These are phyloP conservation scores for Penicillium sp. DNA, from an alignment of 2,329 filamentous ascomycete species.

Conservation along the genomic window DNA sequence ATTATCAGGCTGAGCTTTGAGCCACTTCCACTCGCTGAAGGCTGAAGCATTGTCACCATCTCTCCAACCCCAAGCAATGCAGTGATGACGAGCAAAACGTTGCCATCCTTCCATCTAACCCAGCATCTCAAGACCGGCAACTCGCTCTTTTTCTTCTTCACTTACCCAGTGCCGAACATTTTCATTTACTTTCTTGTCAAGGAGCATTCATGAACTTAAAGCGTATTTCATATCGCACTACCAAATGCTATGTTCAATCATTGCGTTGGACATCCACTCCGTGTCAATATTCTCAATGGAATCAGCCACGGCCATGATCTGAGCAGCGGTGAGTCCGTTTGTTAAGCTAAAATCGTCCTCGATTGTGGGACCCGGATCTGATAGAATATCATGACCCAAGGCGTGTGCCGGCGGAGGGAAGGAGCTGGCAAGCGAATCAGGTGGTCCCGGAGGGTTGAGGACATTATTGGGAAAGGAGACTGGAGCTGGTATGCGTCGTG, in stretches of 20 bases:
- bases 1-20: too few species aligned
- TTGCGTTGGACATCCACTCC: slow-evolving; percentile 49
- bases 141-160: too few species aligned
- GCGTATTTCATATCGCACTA: slow-evolving; percentile 12
- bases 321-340: slow-evolving; percentile 41
- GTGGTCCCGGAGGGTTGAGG: background rate
- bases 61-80: too few species aligned
- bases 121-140: too few species aligned
- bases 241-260: slow-evolving; percentile 48
- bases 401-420: slow-evolving; percentile 9
- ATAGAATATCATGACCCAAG: slow-evolving; percentile 13
- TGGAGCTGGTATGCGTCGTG: slow-evolving; percentile 13
- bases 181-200: background rate
- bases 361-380: slow-evolving; percentile 10
- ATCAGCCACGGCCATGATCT: slow-evolving; percentile 51
- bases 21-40: too few species aligned
- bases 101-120: too few species aligned
- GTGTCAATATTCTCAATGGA: slow-evolving; percentile 48
- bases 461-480: slow-evolving; percentile 13
- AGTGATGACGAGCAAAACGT: too few species aligned
- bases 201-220: background rate
- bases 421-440: slow-evolving; percentile 10
- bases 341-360: slow-evolving; percentile 13
- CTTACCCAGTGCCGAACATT: too few species aligned
- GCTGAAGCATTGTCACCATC: too few species aligned